phyloP scores from a whole-genome alignment of 768 basidiomycete genomes.

The Tulasnella calospora region DNA sequence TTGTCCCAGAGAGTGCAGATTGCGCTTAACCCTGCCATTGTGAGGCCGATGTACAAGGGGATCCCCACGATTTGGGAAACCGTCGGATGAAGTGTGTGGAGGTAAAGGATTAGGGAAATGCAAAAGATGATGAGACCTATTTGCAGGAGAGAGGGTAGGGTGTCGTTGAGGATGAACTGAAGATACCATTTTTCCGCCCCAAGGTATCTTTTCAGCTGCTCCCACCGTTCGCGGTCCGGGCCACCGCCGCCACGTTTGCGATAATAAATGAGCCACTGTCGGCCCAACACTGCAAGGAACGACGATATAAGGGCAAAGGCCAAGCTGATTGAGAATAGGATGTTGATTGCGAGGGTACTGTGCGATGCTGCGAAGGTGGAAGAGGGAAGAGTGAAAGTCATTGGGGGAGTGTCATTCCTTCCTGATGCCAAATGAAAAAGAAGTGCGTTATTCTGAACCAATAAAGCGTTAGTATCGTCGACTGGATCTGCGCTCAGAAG shows the following conservation, averaged over 20 bases:
- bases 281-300: not conserved
- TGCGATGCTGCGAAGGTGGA: not conserved
- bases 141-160: not conserved
- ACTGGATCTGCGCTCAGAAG: not conserved
- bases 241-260: not conserved
- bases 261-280: not conserved
- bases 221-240: not conserved
- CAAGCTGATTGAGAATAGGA: not conserved
- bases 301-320: not conserved
- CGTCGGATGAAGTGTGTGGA: not conserved
- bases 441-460: not conserved
- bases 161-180: not conserved
- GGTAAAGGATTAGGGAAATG: not conserved
- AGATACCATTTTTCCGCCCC: not conserved
- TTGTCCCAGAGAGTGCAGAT: not conserved
- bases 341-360: not conserved
- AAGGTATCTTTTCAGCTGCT: not conserved
- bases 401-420: not conserved
- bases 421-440: not conserved
- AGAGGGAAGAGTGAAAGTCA: not conserved
- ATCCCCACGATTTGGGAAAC: not conserved
- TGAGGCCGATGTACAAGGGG: not conserved
- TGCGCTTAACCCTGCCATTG: not conserved
- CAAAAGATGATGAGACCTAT: not conserved
- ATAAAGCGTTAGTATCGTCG: not conserved